Evolutionary conservation across 495 filamentous ascomycete genomes (phyloP), one percentile per base, ranked within the genome.

Genomic region (Podospora pseudoanserina): DNA sequence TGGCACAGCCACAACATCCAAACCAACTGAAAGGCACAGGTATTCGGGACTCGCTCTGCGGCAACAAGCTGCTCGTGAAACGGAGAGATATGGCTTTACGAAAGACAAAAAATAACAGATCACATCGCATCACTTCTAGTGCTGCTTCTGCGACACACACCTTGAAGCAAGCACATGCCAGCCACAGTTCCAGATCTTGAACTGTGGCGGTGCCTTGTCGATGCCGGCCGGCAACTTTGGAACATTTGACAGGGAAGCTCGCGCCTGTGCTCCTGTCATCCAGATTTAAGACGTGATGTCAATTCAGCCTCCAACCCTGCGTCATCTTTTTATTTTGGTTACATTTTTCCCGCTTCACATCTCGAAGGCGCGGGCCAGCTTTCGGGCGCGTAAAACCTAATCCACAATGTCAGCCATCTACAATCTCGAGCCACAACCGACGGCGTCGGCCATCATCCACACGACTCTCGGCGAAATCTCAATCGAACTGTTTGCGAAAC

Each of bases 381-480:
- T 49, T 49, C 15, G 39, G 39, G 18, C 34, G 56, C 23, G 11
- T 18, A 23, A 4, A 56, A 53, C 9, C 44, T 7, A n/a, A 18
- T 34, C 54, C 1, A 71, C 19, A 1, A 98, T 98, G 94, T 92
- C 91, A 49, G 79, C 91, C 60, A 86, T 92, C 71, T 98, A 98
- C 84, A 94, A 93, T 74, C 91, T 95, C 77, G 95, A 99, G 80
- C 95, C 96, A 16, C 90, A 92, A 70, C 88, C 92, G 63, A 97
- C 93, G 67, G 95, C 91, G 34, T 96, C 94, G 71, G 92, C 91
- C 60, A 86, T 97, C 71, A 85, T 99, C 57, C 86, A 93, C 76
- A 99, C 95, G 5, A 96, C 92, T 27, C 82, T 90, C 61, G 95
- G 95, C 78, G 92, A 96, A 68, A 84, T 99, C 70, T 85, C 89